Evolutionary conservation across 371 early-diverging fungal genomes (phyloP), one percentile per base, ranked within the genome.

Genomic region (Thermomucor indicae-seudaticae): DNA sequence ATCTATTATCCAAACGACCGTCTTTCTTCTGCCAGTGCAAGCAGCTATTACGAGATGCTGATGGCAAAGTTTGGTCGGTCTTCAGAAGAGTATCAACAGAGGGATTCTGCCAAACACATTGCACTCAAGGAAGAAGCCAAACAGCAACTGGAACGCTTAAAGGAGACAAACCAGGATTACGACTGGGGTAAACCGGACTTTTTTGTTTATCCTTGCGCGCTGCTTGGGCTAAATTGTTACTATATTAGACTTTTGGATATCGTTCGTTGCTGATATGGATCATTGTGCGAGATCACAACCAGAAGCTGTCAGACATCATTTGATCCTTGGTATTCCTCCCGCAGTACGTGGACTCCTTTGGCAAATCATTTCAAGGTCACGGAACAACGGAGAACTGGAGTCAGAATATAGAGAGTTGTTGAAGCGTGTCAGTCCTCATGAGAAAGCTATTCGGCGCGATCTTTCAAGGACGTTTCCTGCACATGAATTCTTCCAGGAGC

Each of bases 391-490:
- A 19, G 85, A 83, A 42, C 65, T 94, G 49, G 94, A 93, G 58
- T 76, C 78, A 2, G 79, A 86, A 51, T 96, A 93, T 58, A 64
- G 81, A 28, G 85, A 84, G 50, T 75, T 96, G 45, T 57, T 93
- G 23, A 76, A 79, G 44, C 83, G 90, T 49, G 65, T 80, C 16
- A 86, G 92, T 44, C 77, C 84, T 10, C 84, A 90, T 62, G 95
- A 96, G 67, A 89, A 90, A 57, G 65, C 88, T 31, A 96, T 96
- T 42, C 80, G 77, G 47, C 78, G 92, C 5, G 97, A 96, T 61
- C 65, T 96, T 34, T 76, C 90, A 24, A 71, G 95, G 22, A 91
- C 96, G 7, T 95, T 93, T 64, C 96, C 96, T n/a, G 67, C 62
- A 11, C 70, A 88, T 29, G 80, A 80, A 14, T 86, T 86, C 65